Evolutionary conservation across 495 filamentous ascomycete species (phyloP), one percentile per base, ranked within the genome.

Genomic region (Mytilinidion resinicola): DNA sequence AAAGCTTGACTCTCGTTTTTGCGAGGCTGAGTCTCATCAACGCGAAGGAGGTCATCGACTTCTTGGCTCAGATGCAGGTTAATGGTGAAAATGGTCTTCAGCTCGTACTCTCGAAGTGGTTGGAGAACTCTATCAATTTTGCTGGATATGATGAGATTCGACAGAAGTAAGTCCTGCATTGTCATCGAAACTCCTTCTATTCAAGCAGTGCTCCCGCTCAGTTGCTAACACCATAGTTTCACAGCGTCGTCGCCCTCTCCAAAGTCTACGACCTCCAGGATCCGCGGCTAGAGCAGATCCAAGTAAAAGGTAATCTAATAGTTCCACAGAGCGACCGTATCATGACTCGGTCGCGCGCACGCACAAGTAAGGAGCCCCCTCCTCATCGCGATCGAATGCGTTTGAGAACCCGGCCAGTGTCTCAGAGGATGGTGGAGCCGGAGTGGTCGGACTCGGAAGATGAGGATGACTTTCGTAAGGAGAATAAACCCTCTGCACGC

Each of bases 91-190:
- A 79, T 65, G 93, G 93, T 11, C 76, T 98, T 8, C 81, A 89
- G 52, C 84, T 96, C 1, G 93, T 98, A 12, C 72, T 98, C 60
- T 78, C 83, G 73, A 96, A 96, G 72, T 98, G 93, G 93, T 78
- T 97, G 0, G 92, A 96, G 72, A 93, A 96, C 71, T 96, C 91
- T 3, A 81, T 93, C 73, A 95, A 86, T 69, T 97, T 98, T 72
- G 89, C 89, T 8, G 93, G 93, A 17, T 98, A 96, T 65, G 91
- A 96, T 64, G 91, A 96, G 70, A 97, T 96, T 65, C 78, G 91
- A 64, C 90, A 96, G 69, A 98, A 97, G 86, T 90, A 73, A 70
- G 81, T 73, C 12, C 15, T 2, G 6, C 42, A 1, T 46, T 46
- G 20, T 48, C 50, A 30, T 3, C 2, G 6, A 30, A 30, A 6